A percentile compares a stretch with the other conserved stretches of the same genome.
These are phyloP conservation scores for Lyophyllum decastes DNA, from an alignment of 768 basidiomycete genomes.

Conservation along the genomic window DNA sequence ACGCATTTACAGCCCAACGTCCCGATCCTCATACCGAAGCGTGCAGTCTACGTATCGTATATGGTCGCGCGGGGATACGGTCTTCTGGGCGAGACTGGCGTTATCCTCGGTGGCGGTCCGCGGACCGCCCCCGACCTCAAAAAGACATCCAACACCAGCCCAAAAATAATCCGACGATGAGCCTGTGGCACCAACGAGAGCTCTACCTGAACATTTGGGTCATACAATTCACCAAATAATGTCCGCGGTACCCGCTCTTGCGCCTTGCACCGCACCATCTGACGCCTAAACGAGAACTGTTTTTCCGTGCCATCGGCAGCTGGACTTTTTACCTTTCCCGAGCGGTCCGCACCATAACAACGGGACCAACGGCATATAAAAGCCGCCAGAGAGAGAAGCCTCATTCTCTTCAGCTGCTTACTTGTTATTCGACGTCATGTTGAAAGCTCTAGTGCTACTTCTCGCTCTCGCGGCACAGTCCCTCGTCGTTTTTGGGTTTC, in stretches of 20 bases:
- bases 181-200: neutral
- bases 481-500: conserved; percentile 18
- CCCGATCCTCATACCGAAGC: too few relatives aligned
- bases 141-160: neutral
- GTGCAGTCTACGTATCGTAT: too few relatives aligned
- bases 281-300: neutral
- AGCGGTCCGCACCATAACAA: neutral
- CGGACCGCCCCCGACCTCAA: conserved; percentile 8
- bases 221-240: conserved; percentile 4
- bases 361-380: neutral
- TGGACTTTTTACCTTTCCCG: neutral
- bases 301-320: neutral
- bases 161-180: conserved; percentile 16
- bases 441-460: conserved; percentile 11
- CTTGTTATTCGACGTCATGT: neutral
- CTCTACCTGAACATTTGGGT: neutral
- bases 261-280: neutral
- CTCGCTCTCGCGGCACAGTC: conserved; percentile 10
- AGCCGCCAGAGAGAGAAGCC: neutral
- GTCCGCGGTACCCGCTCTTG: neutral
- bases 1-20: too few relatives aligned
- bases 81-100: neutral
- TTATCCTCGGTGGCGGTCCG: conserved; percentile 8
- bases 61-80: neutral
- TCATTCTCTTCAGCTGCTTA: neutral